A percentile compares a stretch with the other conserved stretches of the same genome.
These are phyloP conservation scores for Trypanosomatidae sp. DNA, from an alignment of 208 protist genomes.

Conservation along the genomic window DNA sequence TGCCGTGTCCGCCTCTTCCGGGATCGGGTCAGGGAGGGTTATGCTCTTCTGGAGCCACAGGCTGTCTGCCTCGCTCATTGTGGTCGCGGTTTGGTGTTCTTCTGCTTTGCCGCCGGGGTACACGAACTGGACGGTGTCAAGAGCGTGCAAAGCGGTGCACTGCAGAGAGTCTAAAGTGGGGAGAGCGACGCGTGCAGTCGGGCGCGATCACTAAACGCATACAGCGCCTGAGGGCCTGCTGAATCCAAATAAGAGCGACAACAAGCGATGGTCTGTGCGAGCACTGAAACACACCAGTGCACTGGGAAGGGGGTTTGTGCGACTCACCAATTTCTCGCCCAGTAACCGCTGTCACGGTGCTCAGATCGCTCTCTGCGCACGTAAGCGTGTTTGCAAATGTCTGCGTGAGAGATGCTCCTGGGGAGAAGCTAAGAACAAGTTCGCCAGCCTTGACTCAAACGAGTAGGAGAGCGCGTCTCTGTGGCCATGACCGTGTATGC, in stretches of 20 bases:
- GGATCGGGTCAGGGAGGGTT: constrained; percentile 69
- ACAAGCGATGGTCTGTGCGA: neutral
- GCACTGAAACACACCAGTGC: neutral
- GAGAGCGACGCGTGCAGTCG: too few species aligned
- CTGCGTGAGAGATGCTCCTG: neutral
- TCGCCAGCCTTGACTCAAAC: neutral
- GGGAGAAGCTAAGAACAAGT: neutral
- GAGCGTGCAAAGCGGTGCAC: neutral
- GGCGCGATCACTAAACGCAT: too few species aligned
- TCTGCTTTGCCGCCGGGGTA: too few species aligned
- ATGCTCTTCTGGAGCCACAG: constrained; percentile 89
- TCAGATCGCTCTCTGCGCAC: neutral
- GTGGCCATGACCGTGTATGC: neutral
- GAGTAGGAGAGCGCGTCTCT: neutral
- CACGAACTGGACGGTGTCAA: neutral
- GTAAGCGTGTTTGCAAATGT: neutral
- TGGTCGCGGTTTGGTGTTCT: neutral
- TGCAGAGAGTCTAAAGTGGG: neutral
- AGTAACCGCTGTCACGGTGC: neutral
- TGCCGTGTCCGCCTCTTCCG: constrained; percentile 26
- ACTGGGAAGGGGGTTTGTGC: neutral
- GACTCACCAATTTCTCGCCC: neutral
- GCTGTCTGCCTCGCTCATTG: constrained; percentile 49
- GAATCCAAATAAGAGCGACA: neutral
- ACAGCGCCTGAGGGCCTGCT: too few species aligned